A percentile compares a stretch with the other conserved stretches of the same genome.
Evolutionary conservation across 805 yeast species (phyloP).

Genomic region (Torulaspora delbrueckii): DNA sequence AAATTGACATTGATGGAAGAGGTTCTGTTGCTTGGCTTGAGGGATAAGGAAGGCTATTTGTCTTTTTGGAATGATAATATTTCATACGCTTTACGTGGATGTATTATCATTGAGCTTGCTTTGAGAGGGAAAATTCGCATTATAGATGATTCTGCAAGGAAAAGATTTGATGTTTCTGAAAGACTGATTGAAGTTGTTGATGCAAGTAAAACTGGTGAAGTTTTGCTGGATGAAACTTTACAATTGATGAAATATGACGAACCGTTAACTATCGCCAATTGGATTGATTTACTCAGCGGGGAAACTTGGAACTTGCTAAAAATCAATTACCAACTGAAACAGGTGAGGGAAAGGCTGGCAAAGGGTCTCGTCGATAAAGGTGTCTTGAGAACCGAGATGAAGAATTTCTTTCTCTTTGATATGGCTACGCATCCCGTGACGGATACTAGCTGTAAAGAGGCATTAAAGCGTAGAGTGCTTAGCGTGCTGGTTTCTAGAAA

Average conservation of each 20-base stretch:
- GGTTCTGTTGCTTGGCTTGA: slow-evolving; percentile 84
- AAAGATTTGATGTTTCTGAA: slow-evolving; percentile 82
- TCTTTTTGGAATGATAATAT: slow-evolving; percentile 98
- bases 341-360: slow-evolving; percentile 92
- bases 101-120: slow-evolving; percentile 87
- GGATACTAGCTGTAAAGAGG: slow-evolving; percentile 79
- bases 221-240: slow-evolving; percentile 86
- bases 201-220: slow-evolving; percentile 88
- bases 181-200: slow-evolving; percentile 84
- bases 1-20: slow-evolving; percentile 92
- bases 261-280: slow-evolving; percentile 71
- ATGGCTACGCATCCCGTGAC: slow-evolving; percentile 98
- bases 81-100: slow-evolving; percentile 92
- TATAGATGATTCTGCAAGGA: slow-evolving; percentile 87
- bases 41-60: slow-evolving; percentile 92
- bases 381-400: slow-evolving; percentile 88
- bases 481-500: slow-evolving; percentile 68
- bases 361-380: slow-evolving; percentile 98
- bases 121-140: slow-evolving; percentile 83
- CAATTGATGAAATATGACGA: slow-evolving; percentile 84
- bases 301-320: slow-evolving; percentile 97
- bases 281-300: slow-evolving; percentile 92
- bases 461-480: slow-evolving; percentile 67
- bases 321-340: slow-evolving; percentile 91
- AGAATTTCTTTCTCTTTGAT: slow-evolving; percentile 88